phyloP scores from a whole-genome alignment of 2,329 filamentous ascomycete species.

The Colletotrichum navitas region DNA sequence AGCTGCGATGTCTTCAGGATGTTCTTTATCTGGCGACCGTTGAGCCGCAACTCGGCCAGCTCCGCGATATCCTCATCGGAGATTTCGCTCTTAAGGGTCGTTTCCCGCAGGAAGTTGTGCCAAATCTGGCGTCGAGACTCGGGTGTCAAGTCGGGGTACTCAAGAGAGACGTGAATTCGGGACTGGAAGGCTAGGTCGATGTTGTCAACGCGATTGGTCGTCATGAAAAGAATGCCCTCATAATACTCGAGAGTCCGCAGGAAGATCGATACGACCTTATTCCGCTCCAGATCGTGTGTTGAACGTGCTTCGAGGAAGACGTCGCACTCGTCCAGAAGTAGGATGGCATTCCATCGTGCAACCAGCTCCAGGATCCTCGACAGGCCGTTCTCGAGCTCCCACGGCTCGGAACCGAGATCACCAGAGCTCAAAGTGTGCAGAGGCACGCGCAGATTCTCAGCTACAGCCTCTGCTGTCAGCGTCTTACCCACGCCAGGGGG shows the following conservation, averaged over 20 bases:
- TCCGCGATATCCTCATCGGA: slow-evolving; percentile 48
- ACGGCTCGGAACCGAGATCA: slow-evolving; percentile 76
- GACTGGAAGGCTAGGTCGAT: slow-evolving; percentile 63
- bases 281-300: slow-evolving; percentile 51
- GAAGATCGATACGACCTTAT: slow-evolving; percentile 54
- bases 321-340: slow-evolving; percentile 57
- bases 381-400: slow-evolving; percentile 74
- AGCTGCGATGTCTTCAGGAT: slow-evolving; percentile 56
- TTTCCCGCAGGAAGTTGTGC: slow-evolving; percentile 54
- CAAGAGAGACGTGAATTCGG: slow-evolving; percentile 62
- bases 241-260: slow-evolving; percentile 62
- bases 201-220: slow-evolving; percentile 59
- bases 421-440: slow-evolving; percentile 70
- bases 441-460: slow-evolving; percentile 62
- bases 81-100: slow-evolving; percentile 48
- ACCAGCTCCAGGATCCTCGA: slow-evolving; percentile 71
- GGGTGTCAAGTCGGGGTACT: slow-evolving; percentile 58
- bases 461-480: slow-evolving; percentile 62
- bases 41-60: slow-evolving; percentile 56
- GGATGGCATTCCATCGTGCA: slow-evolving; percentile 61
- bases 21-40: slow-evolving; percentile 64
- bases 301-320: slow-evolving; percentile 58
- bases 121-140: slow-evolving; percentile 55
- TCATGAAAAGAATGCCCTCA: slow-evolving; percentile 62
- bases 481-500: slow-evolving; percentile 65